phyloP scores from a whole-genome alignment of 345 rosid genomes.

The Laguncularia racemosa region DNA sequence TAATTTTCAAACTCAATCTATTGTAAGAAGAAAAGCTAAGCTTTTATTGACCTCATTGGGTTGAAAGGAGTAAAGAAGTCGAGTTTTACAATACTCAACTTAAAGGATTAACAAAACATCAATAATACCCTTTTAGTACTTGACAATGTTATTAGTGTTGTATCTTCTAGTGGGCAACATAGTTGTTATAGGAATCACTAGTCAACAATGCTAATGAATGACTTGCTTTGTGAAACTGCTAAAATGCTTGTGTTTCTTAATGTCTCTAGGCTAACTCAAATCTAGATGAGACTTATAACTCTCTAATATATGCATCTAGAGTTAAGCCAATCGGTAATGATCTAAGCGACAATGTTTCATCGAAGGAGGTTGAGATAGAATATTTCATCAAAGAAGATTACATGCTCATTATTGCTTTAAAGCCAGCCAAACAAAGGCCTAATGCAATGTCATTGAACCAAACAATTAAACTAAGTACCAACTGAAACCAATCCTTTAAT shows the following conservation, averaged over 20 bases:
- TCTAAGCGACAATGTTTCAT: no score
- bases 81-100: slow-evolving; percentile 79
- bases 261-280: no score
- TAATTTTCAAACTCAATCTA: slow-evolving; percentile 86
- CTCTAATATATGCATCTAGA: no score
- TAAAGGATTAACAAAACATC: slow-evolving; percentile 93
- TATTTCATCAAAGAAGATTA: no score
- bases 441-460: no score
- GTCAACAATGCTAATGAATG: slow-evolving; percentile 92
- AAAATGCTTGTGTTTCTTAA: slow-evolving; percentile 97
- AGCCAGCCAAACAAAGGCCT: no score
- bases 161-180: slow-evolving; percentile 80
- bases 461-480: no score
- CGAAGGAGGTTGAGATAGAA: no score
- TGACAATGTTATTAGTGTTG: slow-evolving; percentile 88
- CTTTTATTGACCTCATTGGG: slow-evolving; percentile 97
- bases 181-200: slow-evolving; percentile 93
- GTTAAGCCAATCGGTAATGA: no score
- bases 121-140: slow-evolving; percentile 93
- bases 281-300: no score
- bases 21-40: slow-evolving; percentile 90
- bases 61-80: slow-evolving; percentile 92
- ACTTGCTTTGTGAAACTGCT: slow-evolving; percentile 95
- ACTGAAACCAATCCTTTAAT: no score
- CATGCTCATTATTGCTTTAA: no score